Percentiles rank a stretch among this genome's conserved stretches.
Conservation (phyloP, 306 rosid species). For the Vigna reflexopilosa region DNA sequence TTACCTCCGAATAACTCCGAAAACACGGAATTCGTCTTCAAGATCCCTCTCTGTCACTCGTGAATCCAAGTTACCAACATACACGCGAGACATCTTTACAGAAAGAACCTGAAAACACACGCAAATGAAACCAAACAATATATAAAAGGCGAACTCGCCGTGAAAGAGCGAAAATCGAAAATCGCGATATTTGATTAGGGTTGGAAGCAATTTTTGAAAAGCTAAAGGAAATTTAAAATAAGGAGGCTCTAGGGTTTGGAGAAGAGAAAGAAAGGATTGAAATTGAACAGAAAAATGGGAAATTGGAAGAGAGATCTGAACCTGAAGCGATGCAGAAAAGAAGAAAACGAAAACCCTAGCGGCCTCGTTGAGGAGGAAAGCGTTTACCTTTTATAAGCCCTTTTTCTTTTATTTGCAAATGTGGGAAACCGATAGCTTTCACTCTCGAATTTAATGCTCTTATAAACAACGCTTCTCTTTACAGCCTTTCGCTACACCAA, state of each 20-base stretch:
- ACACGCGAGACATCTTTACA: slow-evolving; percentile 87
- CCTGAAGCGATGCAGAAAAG: slow-evolving; percentile 22
- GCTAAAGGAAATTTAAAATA: neutral
- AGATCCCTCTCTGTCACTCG: slow-evolving; percentile 94
- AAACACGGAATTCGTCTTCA: slow-evolving; percentile 93
- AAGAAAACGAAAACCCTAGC: slow-evolving; percentile 50
- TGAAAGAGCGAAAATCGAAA: neutral
- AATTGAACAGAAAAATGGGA: neutral
- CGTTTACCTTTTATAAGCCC: neutral
- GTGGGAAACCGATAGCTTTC: neutral
- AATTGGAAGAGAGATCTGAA: slow-evolving; percentile 42
- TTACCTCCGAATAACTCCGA: slow-evolving; percentile 94
- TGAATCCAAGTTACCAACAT: slow-evolving; percentile 91
- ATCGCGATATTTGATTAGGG: neutral
- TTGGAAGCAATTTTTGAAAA: neutral
- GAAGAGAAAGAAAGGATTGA: neutral
- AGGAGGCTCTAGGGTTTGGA: neutral
- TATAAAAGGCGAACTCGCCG: neutral
- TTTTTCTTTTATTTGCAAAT: no score
- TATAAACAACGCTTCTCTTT: neutral
- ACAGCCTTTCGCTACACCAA: no score
- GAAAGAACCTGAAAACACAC: slow-evolving; percentile 41
- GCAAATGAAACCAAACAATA: neutral
- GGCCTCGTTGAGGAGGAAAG: neutral
- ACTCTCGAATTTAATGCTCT: neutral